Evolutionary conservation across 2,329 filamentous ascomycete species (phyloP).

Genomic region (Tolypocladium nubicola): DNA sequence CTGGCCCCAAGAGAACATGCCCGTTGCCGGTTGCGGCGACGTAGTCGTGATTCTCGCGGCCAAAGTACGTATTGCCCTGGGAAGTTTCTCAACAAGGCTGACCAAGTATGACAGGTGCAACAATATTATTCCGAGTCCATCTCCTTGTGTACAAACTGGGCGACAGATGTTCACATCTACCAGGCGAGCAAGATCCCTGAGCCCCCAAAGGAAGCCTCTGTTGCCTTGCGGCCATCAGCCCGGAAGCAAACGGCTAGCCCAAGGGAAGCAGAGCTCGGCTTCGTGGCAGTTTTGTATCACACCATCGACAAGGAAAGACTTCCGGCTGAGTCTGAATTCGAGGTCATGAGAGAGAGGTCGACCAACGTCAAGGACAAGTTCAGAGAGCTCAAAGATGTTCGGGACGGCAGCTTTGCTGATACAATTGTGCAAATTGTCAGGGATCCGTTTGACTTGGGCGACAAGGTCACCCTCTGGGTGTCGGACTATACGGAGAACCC

Average conservation of each 20-base stretch:
- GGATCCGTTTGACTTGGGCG: conserved; percentile 29
- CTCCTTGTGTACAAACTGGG: conserved; percentile 33
- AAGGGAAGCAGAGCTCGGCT: conserved; percentile 22
- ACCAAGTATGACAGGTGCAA: conserved; percentile 27
- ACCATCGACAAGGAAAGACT: conserved; percentile 30
- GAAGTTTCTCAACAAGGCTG: neutral
- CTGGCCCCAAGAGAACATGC: conserved; percentile 36
- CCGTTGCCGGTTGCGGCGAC: conserved; percentile 29
- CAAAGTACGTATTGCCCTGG: conserved; percentile 31
- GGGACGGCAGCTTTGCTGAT: conserved; percentile 49
- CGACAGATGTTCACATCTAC: conserved; percentile 36
- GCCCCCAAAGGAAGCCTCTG: conserved; percentile 24
- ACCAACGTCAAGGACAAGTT: conserved; percentile 45
- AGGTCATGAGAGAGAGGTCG: conserved; percentile 25
- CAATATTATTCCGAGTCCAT: conserved; percentile 13
- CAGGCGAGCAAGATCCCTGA: conserved; percentile 16
- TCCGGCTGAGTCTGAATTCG: conserved; percentile 33
- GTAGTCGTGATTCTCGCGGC: conserved; percentile 36
- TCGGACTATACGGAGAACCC: conserved; percentile 74
- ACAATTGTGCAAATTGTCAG: conserved; percentile 60
- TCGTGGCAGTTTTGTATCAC: conserved; percentile 38
- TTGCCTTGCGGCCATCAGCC: conserved; percentile 13
- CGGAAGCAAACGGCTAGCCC: conserved; percentile 11
- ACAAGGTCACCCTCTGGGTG: conserved; percentile 55
- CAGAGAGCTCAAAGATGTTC: conserved; percentile 52